Base-by-base conservation (phyloP, 768 basidiomycete species). In the Lanmaoa rubissima region DNA sequence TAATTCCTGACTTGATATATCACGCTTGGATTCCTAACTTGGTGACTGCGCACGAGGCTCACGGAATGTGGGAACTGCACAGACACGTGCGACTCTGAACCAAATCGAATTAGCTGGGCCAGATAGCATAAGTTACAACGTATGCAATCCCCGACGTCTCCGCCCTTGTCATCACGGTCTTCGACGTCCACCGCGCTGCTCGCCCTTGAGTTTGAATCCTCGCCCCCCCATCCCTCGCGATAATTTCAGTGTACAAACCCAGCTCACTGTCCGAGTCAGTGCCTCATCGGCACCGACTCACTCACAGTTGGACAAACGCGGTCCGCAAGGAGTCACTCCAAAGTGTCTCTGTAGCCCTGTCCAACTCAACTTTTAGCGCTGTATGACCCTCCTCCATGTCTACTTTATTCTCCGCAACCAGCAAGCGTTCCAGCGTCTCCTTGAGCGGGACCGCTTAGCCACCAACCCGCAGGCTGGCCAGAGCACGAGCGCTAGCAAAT, bases 351-450 rank as follows among this genome's bases (percentile, higher is more conserved):
- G 10, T 21, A 21, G 60, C 57, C 59, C 61, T 54, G 59, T 64
- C 64, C 61, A 53, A 53, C 60, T 48, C 26, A 16, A 34, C 24
- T 8, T 26, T 19, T 53, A 55, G 57, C 52, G 55, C 62, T 85
- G 83, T 70, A 90, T 90, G 88, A 90, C 79, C 79, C 79, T 82
- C 75, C 87, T 92, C 75, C 90, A 91, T 88, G 85, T 79, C 57
- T 81, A 84, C 73, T 88, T 89, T 68, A 70, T 78, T 69, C 81
- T 85, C 66, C 79, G 84, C 66, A 83, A 88, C 71, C 83, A 87
- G 72, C 84, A 84, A 72, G 86, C 82, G 49, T 92, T 92, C 71
- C 87, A 87, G 67, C 85, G 85, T 62, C 77, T 88, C 66, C 83
- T 92, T 65, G 84, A 88, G 64, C 76, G 72, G 60, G 68, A 67